Conservation (phyloP, 352 stramenopile genomes). For the Globisporangium barbulae region DNA sequence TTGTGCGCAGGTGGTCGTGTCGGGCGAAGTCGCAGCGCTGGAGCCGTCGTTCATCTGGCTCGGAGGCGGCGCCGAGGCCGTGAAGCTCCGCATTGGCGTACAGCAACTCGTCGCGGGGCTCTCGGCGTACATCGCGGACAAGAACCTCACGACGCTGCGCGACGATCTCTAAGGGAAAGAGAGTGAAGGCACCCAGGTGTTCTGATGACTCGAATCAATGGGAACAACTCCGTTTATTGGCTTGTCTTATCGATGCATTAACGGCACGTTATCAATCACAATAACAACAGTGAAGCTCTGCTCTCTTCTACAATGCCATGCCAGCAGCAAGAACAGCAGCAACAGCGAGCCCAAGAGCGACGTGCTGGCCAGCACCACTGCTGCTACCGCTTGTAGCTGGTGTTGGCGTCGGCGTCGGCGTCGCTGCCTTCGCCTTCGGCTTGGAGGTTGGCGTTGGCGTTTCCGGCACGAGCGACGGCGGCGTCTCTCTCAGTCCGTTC, state of each 20-base stretch:
- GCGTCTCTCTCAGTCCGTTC: conserved; percentile 9
- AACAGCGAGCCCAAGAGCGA: not conserved
- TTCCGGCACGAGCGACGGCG: conserved; percentile 8
- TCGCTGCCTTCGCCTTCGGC: not conserved
- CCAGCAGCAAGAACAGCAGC: not conserved
- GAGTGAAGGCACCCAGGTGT: not conserved
- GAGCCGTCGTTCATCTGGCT: conserved; percentile 73
- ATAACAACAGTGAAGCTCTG: not conserved
- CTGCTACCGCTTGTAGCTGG: not conserved
- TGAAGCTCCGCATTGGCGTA: conserved; percentile 78
- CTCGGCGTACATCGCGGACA: conserved; percentile 42
- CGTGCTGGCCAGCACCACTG: not conserved
- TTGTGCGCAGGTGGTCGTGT: conserved; percentile 59
- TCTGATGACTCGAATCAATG: not conserved
- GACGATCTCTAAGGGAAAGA: conserved; percentile 12
- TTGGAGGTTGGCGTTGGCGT: not conserved
- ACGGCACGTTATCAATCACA: conserved; percentile 1
- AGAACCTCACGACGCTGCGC: conserved; percentile 54
- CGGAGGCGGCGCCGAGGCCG: conserved; percentile 64
- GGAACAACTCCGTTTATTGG: not conserved
- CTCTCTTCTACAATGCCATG: not conserved
- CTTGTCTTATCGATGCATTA: not conserved
- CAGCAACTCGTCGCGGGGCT: conserved; percentile 56
- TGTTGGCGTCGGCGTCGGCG: not conserved
- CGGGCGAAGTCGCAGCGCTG: conserved; percentile 48